Percentiles rank a stretch among this genome's conserved stretches.
phyloP scores from a whole-genome alignment of 805 yeast species.

The Sungouiozyma ichnusensis region DNA sequence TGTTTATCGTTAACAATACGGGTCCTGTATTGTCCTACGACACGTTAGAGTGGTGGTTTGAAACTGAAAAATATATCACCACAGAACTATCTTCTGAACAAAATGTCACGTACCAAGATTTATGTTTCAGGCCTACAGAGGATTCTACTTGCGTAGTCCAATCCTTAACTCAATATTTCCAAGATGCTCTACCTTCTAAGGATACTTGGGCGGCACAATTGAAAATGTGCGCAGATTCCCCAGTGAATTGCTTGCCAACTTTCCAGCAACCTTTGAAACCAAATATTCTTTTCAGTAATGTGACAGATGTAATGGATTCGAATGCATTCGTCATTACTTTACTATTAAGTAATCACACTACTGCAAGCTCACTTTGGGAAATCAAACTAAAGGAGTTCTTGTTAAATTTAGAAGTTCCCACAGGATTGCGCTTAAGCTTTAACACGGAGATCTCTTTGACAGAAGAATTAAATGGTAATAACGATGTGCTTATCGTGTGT shows the following conservation, averaged over 20 bases:
- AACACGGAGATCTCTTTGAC: slow-evolving; percentile 77
- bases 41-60: slow-evolving; percentile 79
- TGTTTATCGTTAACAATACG: slow-evolving; percentile 58
- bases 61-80: slow-evolving; percentile 51
- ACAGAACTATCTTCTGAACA: slow-evolving; percentile 24
- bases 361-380: slow-evolving; percentile 53
- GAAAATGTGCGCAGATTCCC: slow-evolving; percentile 56
- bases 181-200: slow-evolving; percentile 44
- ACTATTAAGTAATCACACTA: slow-evolving; percentile 47
- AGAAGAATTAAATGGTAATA: slow-evolving; percentile 71
- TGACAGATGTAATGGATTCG: slow-evolving; percentile 43
- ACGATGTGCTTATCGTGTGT: slow-evolving; percentile 60
- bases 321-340: slow-evolving; percentile 70
- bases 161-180: slow-evolving; percentile 81
- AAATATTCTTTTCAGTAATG: slow-evolving; percentile 55
- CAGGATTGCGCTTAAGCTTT: slow-evolving; percentile 58
- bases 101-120: slow-evolving; percentile 39
- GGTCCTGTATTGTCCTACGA: slow-evolving; percentile 64
- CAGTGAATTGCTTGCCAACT: slow-evolving; percentile 81
- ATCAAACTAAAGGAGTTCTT: slow-evolving; percentile 48
- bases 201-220: slow-evolving; percentile 45
- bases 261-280: slow-evolving; percentile 85
- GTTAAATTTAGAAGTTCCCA: slow-evolving; percentile 39
- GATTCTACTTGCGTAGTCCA: slow-evolving; percentile 70
- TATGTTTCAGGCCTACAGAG: slow-evolving; percentile 78